phyloP scores from a whole-genome alignment of 2,329 filamentous ascomycete species.

The Mycocentrospora acerina region DNA sequence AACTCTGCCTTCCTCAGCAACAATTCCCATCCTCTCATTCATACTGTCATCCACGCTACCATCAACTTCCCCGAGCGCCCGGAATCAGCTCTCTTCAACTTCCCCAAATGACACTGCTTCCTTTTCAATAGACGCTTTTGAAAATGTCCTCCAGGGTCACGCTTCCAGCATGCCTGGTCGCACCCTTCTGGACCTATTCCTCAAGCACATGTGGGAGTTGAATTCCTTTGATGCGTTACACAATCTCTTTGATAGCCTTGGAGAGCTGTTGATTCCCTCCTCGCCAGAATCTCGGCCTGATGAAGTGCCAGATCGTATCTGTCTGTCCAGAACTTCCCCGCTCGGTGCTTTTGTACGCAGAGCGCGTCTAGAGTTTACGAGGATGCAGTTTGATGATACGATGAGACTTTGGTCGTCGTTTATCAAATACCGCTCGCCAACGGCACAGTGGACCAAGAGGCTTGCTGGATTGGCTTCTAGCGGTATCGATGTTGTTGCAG shows the following conservation, averaged over 20 bases:
- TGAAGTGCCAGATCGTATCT: conserved; percentile 49
- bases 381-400: conserved; percentile 77
- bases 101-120: conserved; percentile 38
- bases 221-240: conserved; percentile 81
- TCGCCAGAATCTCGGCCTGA: conserved; percentile 23
- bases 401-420: conserved; percentile 80
- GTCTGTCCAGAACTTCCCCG: conserved; percentile 72
- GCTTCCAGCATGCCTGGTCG: conserved; percentile 66
- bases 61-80: conserved; percentile 21
- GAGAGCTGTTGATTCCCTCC: conserved; percentile 58
- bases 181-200: conserved; percentile 83
- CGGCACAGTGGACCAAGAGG: conserved; percentile 61
- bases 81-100: conserved; percentile 17
- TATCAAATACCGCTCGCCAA: conserved; percentile 76
- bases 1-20: conserved; percentile 67
- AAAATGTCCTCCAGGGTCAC: conserved; percentile 48
- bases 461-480: conserved; percentile 30
- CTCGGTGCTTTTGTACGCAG: conserved; percentile 79
- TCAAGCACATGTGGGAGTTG: conserved; percentile 79
- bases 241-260: conserved; percentile 67
- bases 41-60: conserved; percentile 68
- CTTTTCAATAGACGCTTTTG: conserved; percentile 46
- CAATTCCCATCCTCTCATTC: conserved; percentile 76
- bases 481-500: conserved; percentile 62
- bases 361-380: conserved; percentile 74